Evolutionary conservation across 768 basidiomycete species (phyloP).

Genomic region (Pleurotus djamor): DNA sequence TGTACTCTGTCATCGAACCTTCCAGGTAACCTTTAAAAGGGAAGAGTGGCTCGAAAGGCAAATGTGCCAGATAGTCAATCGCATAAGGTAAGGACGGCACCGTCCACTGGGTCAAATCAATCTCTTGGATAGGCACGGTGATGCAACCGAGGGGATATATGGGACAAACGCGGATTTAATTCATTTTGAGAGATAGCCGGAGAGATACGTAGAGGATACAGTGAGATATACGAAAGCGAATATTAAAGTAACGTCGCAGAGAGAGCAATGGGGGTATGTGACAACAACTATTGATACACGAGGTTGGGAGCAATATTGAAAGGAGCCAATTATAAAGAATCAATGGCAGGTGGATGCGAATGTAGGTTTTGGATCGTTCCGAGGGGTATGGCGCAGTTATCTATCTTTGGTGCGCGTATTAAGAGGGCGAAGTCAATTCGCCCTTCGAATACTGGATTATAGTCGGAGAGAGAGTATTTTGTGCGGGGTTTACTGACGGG

Average conservation of each 20-base stretch:
- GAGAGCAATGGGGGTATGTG: not conserved
- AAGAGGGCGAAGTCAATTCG: slow-evolving; percentile 1
- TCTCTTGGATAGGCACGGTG: not conserved
- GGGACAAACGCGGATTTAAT: not conserved
- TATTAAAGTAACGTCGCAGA: slow-evolving; percentile 1
- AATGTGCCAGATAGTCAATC: not conserved
- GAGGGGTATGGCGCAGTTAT: not conserved
- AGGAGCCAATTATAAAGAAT: not conserved
- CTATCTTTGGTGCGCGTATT: slow-evolving; percentile 4
- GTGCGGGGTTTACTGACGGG: slow-evolving; percentile 23
- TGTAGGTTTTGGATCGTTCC: slow-evolving; percentile 4
- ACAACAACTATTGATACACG: slow-evolving; percentile 6
- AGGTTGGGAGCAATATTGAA: not conserved
- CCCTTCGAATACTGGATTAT: not conserved
- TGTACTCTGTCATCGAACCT: not conserved
- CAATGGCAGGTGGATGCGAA: slow-evolving; percentile 1
- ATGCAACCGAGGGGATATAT: not conserved
- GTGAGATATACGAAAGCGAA: not conserved
- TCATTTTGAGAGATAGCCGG: not conserved
- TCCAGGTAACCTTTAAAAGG: no score
- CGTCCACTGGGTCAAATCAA: not conserved
- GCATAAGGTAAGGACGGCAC: not conserved
- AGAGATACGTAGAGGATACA: slow-evolving; percentile 6
- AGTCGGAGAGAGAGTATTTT: not conserved
- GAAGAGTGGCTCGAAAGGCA: no score